Conservation (phyloP, 208 protist species). For the Crithidia bombi region DNA sequence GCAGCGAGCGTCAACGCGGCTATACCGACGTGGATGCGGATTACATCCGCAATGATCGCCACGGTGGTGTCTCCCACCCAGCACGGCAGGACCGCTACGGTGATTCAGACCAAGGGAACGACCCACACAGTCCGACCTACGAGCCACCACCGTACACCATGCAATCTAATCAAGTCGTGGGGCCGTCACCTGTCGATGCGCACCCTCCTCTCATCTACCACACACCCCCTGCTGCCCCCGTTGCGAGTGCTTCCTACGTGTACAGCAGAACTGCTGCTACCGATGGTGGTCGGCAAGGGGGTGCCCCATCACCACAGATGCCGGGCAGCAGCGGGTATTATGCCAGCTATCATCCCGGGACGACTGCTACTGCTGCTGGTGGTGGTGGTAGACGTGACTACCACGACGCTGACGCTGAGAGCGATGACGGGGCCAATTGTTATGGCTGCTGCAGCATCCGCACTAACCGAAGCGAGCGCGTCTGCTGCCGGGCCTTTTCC, state of each 20-base stretch:
- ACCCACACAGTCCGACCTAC: constrained; percentile 8
- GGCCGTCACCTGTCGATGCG: no score
- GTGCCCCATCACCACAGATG: background rate
- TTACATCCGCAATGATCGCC: background rate
- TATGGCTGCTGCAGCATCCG: constrained; percentile 13
- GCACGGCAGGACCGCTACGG: background rate
- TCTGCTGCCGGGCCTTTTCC: constrained; percentile 17
- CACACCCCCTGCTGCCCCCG: background rate
- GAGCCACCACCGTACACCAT: background rate
- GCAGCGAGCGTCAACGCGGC: constrained; percentile 1
- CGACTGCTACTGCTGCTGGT: background rate
- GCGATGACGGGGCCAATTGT: background rate
- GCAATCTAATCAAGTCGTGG: background rate
- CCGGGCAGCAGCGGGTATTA: background rate
- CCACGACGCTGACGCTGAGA: background rate
- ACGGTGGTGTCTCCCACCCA: background rate
- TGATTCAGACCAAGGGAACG: background rate
- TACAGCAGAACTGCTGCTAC: background rate
- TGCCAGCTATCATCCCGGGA: background rate
- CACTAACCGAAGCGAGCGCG: background rate
- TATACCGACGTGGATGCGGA: constrained; percentile 14
- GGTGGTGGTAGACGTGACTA: no score
- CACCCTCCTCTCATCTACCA: background rate
- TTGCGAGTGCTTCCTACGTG: background rate
- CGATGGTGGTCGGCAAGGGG: no score